phyloP scores from a whole-genome alignment of 177 flowering plant genomes.

The Telopea speciosissima region DNA sequence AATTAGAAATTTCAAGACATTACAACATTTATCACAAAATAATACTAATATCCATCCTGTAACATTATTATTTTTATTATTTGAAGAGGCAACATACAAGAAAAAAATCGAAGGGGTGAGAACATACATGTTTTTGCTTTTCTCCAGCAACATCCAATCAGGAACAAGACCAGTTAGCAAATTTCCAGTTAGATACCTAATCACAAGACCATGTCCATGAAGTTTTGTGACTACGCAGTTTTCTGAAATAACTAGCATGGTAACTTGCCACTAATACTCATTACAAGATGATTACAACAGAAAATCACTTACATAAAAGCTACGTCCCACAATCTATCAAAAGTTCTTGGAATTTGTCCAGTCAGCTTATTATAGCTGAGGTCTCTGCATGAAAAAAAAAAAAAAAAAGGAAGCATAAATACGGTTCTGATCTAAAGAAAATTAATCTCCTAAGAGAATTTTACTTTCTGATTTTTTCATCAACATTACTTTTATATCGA shows the following conservation, averaged over 20 bases:
- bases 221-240: neutral
- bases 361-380: slow-evolving; percentile 48
- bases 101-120: too few relatives aligned
- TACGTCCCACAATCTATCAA: neutral
- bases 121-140: slow-evolving; percentile 32
- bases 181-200: slow-evolving; percentile 56
- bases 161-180: slow-evolving; percentile 44
- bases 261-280: neutral
- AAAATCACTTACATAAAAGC: slow-evolving; percentile 28
- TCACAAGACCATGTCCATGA: slow-evolving; percentile 5
- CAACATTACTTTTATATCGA: neutral
- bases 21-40: too few relatives aligned
- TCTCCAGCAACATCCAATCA: slow-evolving; percentile 34
- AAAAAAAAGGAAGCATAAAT: neutral
- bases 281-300: neutral
- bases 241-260: neutral
- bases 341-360: slow-evolving; percentile 35
- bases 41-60: too few relatives aligned
- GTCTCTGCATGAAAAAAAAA: slow-evolving; percentile 32
- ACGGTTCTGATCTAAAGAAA: neutral
- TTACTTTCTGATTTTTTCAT: neutral
- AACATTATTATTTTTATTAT: too few relatives aligned
- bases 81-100: too few relatives aligned
- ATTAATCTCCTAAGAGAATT: neutral
- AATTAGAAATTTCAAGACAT: too few relatives aligned